phyloP scores from a whole-genome alignment of 1,139 yeast species.

The Debaryomyces sp. region DNA sequence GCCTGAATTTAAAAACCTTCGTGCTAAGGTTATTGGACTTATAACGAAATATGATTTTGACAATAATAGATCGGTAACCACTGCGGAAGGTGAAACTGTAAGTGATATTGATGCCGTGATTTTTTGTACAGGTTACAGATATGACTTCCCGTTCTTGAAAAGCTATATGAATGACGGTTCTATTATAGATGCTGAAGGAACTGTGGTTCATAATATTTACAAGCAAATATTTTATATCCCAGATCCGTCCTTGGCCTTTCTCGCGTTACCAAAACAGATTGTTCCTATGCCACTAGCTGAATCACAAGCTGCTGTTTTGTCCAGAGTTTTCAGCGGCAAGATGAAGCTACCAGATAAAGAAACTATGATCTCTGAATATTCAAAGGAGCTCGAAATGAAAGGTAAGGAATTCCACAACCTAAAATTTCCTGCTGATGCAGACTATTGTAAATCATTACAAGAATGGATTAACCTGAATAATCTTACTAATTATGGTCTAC shows the following conservation, averaged over 20 bases:
- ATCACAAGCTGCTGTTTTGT: slow-evolving; percentile 47
- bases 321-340: slow-evolving; percentile 46
- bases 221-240: slow-evolving; percentile 47
- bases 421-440: slow-evolving; percentile 31
- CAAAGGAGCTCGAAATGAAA: slow-evolving; percentile 21
- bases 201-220: slow-evolving; percentile 35
- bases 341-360: slow-evolving; percentile 33
- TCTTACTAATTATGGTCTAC: slow-evolving; percentile 23
- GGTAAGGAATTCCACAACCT: slow-evolving; percentile 31
- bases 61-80: slow-evolving; percentile 25
- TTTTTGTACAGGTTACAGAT: slow-evolving; percentile 54
- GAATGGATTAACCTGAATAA: slow-evolving; percentile 20
- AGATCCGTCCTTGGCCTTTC: slow-evolving; percentile 46
- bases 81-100: slow-evolving; percentile 28
- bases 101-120: slow-evolving; percentile 39
- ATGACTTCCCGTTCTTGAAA: slow-evolving; percentile 45
- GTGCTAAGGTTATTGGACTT: slow-evolving; percentile 26
- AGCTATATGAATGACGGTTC: slow-evolving; percentile 24
- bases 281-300: slow-evolving; percentile 53
- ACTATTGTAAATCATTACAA: slow-evolving; percentile 30
- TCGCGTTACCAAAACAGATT: slow-evolving; percentile 41
- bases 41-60: slow-evolving; percentile 32
- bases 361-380: slow-evolving; percentile 30
- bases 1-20: slow-evolving; percentile 3
- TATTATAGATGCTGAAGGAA: slow-evolving; percentile 34